Base-by-base conservation (phyloP, 1,139 yeast species). In the Sugiyamaella novakii region DNA sequence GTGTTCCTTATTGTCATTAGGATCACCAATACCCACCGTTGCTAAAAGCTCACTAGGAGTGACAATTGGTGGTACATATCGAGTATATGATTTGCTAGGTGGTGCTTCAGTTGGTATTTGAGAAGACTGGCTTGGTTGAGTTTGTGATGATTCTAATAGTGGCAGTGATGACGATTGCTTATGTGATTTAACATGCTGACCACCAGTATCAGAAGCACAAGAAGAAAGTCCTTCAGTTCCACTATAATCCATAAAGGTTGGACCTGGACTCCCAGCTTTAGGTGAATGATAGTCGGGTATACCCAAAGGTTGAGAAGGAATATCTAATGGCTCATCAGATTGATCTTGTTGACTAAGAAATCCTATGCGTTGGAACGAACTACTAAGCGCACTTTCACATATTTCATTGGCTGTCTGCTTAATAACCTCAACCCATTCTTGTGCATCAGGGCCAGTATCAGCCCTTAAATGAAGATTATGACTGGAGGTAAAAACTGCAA, bases 391-490 rank as follows among this genome's bases (percentile, higher is more conserved):
- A 41, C 46, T 52, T 43, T 53, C 64, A 14, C 58, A 56, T 6
- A 64, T 58, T 7, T 51, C 58, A 38, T 63, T 59, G 2, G 73
- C 70, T 7, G 67, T 62, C 17, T 56, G 61, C 27, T 72, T 63
- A 3, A 73, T 59, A 4, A 59, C 62, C 21, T 58, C 57, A 14
- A 70, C 68, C 84, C 84, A 80, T 18, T 60, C 59, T 15, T 67
- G 61, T 28, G 72, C 72, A 15, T 67, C 72, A 3, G 63, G 60
- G 3, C 60, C 60, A 38, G 69, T 66, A 10, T 65, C 67, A 2
- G 78, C 73, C 28, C 67, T 66, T 33, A 79, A 68, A 55, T 79
- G 81, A 42, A 73, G 62, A 33, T 71, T 74, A 51, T 71, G 69
- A 29, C 67, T 67, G 52, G 59, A 74, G 59, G 69, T 74, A 69